Base-by-base conservation (phyloP, 306 rosid genomes). In the Vigna hirtella region DNA sequence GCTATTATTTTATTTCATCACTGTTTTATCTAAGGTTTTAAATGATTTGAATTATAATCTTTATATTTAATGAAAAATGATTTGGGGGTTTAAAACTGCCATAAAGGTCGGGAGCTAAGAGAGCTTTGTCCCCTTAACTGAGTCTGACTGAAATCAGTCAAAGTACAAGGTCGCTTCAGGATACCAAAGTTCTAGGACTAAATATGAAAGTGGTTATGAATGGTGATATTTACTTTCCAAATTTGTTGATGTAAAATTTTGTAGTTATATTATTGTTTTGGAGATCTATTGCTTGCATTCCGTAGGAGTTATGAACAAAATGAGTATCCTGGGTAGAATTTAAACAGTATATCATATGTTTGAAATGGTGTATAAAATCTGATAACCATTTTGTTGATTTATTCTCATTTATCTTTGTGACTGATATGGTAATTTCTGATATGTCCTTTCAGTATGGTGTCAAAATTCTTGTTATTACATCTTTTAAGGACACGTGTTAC, bases 381-480 rank as follows among this genome's bases (percentile, higher is more conserved):
- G 47, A 64, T 32, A 43, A 4, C 9, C 51, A 40, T 63, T 62
- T 72, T 16, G 22, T 55, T 42, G 4, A 48, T 68, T 28, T 63
- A 9, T 62, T 40, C n/a, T 75, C 49, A 47, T 83, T 36, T 56
- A 45, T 13, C 56, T 62, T 72, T 20, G 40, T 62, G 78, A 70
- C 73, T 82, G 73, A 89, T 66, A 7, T 45, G 36, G 55, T 70
- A 22, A 1, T 77, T 8, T 80, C 15, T 83, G 51, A 1, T 83
- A 11, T 76, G 30, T 83, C 48, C 45, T 81, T 87, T 86, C 98
- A 95, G 99, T 93, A 83, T 82, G 99, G 99, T 56, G 88, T 95
- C 84, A 95, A 95, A 85, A 89, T 95, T 73, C 90, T 95, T 84
- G 93, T 95, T 28, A 85, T 95, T 73, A 95, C 99, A 15, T 95